Conservation (phyloP, 2,329 filamentous ascomycete species). For the Hysterium pulicare region DNA sequence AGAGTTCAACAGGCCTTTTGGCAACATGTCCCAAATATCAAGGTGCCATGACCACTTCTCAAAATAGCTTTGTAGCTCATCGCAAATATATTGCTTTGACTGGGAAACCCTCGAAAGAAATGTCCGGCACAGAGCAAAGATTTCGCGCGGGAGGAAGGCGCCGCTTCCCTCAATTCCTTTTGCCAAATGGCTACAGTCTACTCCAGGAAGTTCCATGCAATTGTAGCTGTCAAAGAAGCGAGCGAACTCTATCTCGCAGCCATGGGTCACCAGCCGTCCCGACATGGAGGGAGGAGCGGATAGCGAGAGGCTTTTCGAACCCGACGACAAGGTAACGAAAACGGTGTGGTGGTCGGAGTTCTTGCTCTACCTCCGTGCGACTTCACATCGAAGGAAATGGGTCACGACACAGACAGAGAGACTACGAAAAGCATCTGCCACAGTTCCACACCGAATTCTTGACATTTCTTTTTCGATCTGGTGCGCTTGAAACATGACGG, state of each 20-base stretch:
- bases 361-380: too few species aligned
- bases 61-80: too few species aligned
- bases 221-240: conserved; percentile 1
- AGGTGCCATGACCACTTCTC: not conserved
- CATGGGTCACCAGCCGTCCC: conserved; percentile 11
- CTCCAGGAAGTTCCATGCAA: conserved; percentile 18
- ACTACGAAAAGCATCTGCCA: conserved; percentile 9
- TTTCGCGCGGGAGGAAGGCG: conserved; percentile 19
- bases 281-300: conserved; percentile 6
- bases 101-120: conserved; percentile 14
- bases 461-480: conserved; percentile 4
- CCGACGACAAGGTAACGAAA: conserved; percentile 27
- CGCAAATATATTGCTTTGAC: conserved; percentile 11
- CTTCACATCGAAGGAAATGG: too few species aligned
- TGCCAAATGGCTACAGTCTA: conserved; percentile 6
- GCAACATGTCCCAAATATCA: not conserved
- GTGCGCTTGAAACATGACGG: not conserved
- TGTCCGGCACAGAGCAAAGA: conserved; percentile 11
- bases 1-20: not conserved
- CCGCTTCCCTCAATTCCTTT: conserved; percentile 12
- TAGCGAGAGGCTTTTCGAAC: conserved; percentile 6
- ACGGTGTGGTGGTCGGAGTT: too few species aligned
- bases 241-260: conserved; percentile 12
- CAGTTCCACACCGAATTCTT: conserved; percentile 3
- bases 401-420: conserved; percentile 14